A percentile compares a stretch with the other conserved stretches of the same genome.
These are phyloP conservation scores for Ballota nigra DNA, from an alignment of 257 asterid genomes.

Conservation along the genomic window DNA sequence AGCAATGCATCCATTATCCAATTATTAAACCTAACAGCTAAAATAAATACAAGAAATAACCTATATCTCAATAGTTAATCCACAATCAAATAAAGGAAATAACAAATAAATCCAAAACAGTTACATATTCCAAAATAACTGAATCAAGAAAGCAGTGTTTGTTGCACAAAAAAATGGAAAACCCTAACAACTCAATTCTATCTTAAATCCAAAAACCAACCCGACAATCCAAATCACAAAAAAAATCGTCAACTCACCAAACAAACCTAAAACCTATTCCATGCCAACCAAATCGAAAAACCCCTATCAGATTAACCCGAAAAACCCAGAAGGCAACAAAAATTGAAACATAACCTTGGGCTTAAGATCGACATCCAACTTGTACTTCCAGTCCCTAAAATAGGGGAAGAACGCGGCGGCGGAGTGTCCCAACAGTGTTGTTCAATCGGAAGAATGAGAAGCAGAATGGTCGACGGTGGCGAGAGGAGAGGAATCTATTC, in stretches of 20 bases:
- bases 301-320: constrained; percentile 23
- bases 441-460: constrained; percentile 53
- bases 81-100: not conserved
- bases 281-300: constrained; percentile 3
- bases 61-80: too few relatives aligned
- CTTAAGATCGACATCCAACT: constrained; percentile 46
- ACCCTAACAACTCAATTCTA: not conserved
- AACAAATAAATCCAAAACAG: not conserved
- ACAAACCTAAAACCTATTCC: constrained; percentile 14
- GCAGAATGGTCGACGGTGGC: constrained; percentile 32
- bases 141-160: constrained; percentile 5
- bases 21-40: too few relatives aligned
- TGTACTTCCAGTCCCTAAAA: constrained; percentile 45
- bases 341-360: constrained; percentile 39
- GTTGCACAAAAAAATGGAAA: not conserved
- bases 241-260: constrained; percentile 7
- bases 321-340: not conserved
- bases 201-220: constrained; percentile 12
- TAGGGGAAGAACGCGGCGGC: constrained; percentile 46
- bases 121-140: not conserved
- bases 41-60: too few relatives aligned
- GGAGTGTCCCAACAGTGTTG: constrained; percentile 44
- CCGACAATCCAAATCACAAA: constrained; percentile 21
- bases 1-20: too few relatives aligned
- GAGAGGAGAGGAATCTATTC: constrained; percentile 49